Percentiles rank a stretch among this genome's conserved stretches.
These are phyloP conservation scores for Jasminum sambac DNA, from an alignment of 257 asterid species.

Conservation along the genomic window DNA sequence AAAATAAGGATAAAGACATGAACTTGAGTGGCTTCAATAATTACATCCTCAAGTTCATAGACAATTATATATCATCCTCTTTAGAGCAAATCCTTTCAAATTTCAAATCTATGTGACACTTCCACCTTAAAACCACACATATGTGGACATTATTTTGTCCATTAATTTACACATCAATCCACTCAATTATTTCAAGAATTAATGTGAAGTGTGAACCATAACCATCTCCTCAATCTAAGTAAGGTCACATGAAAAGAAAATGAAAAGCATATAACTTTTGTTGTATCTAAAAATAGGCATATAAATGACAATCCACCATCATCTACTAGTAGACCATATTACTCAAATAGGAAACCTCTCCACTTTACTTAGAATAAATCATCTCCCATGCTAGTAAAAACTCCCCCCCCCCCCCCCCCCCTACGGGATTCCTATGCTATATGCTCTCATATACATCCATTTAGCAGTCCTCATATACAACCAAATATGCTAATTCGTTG, in stretches of 20 bases:
- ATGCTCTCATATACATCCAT: conserved; percentile 16
- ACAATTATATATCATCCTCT: not conserved
- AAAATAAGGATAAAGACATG: not conserved
- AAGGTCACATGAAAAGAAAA: conserved; percentile 27
- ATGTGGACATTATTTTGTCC: conserved; percentile 10
- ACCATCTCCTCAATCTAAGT: not conserved
- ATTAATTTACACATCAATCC: not conserved
- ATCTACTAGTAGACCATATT: conserved; percentile 20
- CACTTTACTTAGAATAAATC: conserved; percentile 22
- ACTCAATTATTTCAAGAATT: conserved; percentile 31
- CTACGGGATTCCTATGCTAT: conserved; percentile 29
- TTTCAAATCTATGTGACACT: conserved; percentile 1
- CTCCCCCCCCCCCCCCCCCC: no score
- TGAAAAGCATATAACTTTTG: conserved; percentile 21
- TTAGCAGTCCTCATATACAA: not conserved
- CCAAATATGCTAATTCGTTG: no score
- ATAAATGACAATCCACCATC: conserved; percentile 30
- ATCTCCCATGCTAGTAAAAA: not conserved
- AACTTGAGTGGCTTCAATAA: not conserved
- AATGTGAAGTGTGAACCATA: conserved; percentile 26
- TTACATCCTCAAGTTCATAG: not conserved
- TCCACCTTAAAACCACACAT: conserved; percentile 8
- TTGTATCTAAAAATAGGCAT: conserved; percentile 13
- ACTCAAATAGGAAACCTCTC: conserved; percentile 17
- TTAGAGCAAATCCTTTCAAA: not conserved